Percentiles rank a stretch among this genome's conserved stretches.
phyloP scores from a whole-genome alignment of 2,329 filamentous ascomycete species.

The Colletotrichum sp. region DNA sequence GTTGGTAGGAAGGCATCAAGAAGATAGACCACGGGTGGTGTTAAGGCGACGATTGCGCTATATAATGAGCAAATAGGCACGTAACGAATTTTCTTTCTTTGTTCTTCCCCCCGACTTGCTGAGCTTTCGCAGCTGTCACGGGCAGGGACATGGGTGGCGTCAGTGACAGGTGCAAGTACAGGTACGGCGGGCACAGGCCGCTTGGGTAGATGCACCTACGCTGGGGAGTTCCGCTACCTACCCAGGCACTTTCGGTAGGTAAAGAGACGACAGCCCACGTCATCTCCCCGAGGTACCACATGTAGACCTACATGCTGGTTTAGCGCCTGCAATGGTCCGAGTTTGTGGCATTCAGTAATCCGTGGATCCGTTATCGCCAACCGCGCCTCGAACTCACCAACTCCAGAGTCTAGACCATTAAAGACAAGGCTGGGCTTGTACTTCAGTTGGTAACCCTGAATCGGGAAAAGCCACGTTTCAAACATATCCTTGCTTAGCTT shows the following conservation, averaged over 20 bases:
- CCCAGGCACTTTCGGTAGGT: neutral
- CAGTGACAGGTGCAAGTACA: neutral
- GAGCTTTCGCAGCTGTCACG: neutral
- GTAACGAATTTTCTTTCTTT: neutral
- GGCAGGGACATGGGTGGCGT: neutral
- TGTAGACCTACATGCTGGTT: neutral
- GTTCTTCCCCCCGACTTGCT: neutral
- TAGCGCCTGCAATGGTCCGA: neutral
- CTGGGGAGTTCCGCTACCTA: neutral
- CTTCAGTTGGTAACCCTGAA: neutral
- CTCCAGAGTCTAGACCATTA: neutral
- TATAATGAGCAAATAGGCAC: neutral
- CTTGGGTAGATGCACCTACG: neutral
- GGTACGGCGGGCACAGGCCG: neutral
- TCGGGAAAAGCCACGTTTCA: neutral
- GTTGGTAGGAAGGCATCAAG: neutral
- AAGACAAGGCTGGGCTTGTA: neutral
- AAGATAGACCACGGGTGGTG: neutral
- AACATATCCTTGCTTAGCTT: neutral
- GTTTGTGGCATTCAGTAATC: neutral
- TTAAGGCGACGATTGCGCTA: neutral
- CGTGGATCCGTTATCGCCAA: neutral
- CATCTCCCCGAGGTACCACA: neutral
- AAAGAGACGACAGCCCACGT: neutral
- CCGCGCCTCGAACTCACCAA: neutral